Evolutionary conservation across 2,329 filamentous ascomycete genomes (phyloP), one percentile per base, ranked within the genome.

Genomic region (Phyllosticta citribraziliensis): DNA sequence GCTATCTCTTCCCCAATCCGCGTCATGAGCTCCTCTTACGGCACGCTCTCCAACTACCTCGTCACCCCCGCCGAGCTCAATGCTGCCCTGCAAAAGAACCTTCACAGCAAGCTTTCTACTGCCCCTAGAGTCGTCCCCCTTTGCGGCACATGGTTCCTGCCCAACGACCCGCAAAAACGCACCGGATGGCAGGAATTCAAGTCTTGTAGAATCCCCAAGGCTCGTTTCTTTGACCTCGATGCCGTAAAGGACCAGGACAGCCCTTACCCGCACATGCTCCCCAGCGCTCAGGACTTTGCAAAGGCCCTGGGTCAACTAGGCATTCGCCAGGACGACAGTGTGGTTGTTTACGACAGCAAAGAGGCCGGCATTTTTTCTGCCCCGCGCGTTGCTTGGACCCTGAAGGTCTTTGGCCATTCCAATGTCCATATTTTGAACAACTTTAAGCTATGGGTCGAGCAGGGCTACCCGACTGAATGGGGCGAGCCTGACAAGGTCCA

Each of bases 211-310:
- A 94, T 99, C 65, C 93, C 92, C 22, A 86, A 87, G 69, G 88
- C 94, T 1, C 88, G 91, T 33, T 99, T 97, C 83, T 99, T 99
- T 74, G 92, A 99, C 74, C 82, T 99, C 59, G 94, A 99, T 75
- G 90, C 86, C 68, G 84, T 96, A 71, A 91, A 94, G 69, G 92
- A 99, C 75, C 86, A 86, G 66, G 84, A 85, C 67, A 96, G 88
- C 60, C 88, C 90, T 1, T 97, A 96, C 72, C 93, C 94, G 8
- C 94, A 99, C 74, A 99, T 99, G 94, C 84, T 99, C 2, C 94
- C 94, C 2, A 87, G 83, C 8, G 81, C 89, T 47, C 85, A 89
- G 69, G 82, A 84, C 57, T 97, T 99, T 71, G 89, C 90, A 53
- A 83, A 87, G 59, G 90, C 92, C 52, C 95, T 99, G 92, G 87